Evolutionary conservation across 208 protist genomes (phyloP).

Genomic region (Acanthamoeba sp.): DNA sequence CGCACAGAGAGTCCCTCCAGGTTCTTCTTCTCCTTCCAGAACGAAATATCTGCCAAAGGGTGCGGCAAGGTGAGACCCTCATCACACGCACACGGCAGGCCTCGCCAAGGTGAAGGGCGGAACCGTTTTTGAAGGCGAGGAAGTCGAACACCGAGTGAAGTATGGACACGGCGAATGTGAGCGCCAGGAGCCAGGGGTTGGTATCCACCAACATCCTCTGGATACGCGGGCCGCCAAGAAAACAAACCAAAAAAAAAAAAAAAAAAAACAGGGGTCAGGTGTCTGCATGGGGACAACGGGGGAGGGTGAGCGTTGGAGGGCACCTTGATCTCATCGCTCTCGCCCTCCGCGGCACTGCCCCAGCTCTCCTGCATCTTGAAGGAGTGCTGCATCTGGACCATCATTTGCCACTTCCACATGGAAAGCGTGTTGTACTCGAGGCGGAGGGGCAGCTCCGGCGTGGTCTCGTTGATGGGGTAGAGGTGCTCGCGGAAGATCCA

Average conservation of each 20-base stretch:
- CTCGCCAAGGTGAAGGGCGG: constrained; percentile 81
- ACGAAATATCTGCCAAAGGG: constrained; percentile 90
- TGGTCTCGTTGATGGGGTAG: constrained; percentile 92
- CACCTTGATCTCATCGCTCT: constrained; percentile 91
- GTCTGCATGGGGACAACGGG: background rate
- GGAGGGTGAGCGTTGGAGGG: background rate
- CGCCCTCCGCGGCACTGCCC: constrained; percentile 86
- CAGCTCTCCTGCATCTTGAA: constrained; percentile 90
- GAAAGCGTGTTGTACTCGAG: constrained; percentile 63
- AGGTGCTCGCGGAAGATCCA: constrained; percentile 94
- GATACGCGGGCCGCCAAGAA: background rate
- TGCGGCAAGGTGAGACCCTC: background rate
- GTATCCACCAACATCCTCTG: constrained; percentile 96
- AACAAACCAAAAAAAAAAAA: background rate
- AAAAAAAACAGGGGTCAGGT: background rate
- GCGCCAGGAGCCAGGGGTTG: constrained; percentile 94
- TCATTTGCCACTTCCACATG: constrained; percentile 75
- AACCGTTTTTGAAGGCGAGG: constrained; percentile 98
- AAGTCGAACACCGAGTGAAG: constrained; percentile 99
- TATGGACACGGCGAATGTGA: constrained; percentile 96
- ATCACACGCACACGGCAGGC: background rate
- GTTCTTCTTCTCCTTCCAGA: constrained; percentile 94
- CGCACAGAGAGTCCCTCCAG: constrained; percentile 97
- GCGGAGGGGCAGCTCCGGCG: constrained; percentile 73
- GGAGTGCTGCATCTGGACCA: constrained; percentile 91